Evolutionary conservation across 495 filamentous ascomycete species (phyloP).

Genomic region (Xylaria acuta): DNA sequence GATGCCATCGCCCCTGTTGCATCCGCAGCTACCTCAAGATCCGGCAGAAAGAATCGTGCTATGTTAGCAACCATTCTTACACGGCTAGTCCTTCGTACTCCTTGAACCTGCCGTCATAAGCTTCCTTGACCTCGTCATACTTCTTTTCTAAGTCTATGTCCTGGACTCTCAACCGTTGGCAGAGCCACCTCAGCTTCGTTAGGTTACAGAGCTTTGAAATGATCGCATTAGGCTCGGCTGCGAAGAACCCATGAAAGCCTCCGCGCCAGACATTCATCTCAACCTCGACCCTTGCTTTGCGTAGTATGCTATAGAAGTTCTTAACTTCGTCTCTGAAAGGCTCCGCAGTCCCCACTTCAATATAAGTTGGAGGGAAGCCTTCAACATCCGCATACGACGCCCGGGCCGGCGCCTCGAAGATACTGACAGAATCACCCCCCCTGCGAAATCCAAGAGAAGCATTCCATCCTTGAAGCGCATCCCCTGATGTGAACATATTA

Average conservation of each 20-base stretch:
- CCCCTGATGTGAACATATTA: constrained; percentile 27
- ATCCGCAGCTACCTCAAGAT: not conserved
- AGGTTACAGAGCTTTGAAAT: constrained; percentile 21
- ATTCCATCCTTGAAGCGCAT: constrained; percentile 24
- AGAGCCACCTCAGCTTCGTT: constrained; percentile 23
- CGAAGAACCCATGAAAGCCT: constrained; percentile 28
- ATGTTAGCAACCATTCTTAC: not conserved
- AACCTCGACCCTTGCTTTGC: constrained; percentile 42
- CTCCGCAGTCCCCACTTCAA: constrained; percentile 27
- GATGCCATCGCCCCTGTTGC: not conserved
- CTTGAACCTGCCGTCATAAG: constrained; percentile 2
- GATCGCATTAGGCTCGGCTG: constrained; percentile 20
- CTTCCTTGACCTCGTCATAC: constrained; percentile 12
- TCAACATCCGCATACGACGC: constrained; percentile 12
- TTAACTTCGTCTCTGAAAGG: constrained; percentile 33
- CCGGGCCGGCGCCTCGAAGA: constrained; percentile 27
- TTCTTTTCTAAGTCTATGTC: constrained; percentile 1
- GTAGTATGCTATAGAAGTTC: constrained; percentile 30
- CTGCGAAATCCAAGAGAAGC: constrained; percentile 23
- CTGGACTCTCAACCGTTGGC: not conserved
- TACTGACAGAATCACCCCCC: constrained; percentile 11
- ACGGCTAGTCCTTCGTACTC: not conserved
- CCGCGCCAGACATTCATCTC: constrained; percentile 39
- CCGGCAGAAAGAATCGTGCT: not conserved
- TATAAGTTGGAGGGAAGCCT: constrained; percentile 26